These are phyloP conservation scores for Gaultheria prostrata DNA, from an alignment of 148 eudicot genomes.

Conservation along the genomic window DNA sequence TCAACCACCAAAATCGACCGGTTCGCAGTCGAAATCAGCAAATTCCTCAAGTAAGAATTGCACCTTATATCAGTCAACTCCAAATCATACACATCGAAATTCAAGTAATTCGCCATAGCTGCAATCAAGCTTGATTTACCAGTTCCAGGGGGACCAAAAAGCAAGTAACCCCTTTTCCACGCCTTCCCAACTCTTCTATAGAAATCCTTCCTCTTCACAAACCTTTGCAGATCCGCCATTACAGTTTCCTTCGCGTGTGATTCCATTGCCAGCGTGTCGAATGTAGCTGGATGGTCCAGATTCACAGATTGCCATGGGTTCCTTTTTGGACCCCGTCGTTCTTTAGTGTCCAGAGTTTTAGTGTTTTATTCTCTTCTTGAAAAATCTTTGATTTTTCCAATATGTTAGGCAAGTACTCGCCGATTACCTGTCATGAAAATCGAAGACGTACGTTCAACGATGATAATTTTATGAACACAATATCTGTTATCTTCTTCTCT, in stretches of 20 bases:
- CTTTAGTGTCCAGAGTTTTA: constrained; percentile 20
- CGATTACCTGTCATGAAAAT: neutral
- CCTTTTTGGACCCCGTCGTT: neutral
- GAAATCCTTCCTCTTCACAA: constrained; percentile 25
- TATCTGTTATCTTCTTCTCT: neutral
- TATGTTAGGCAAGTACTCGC: constrained; percentile 19
- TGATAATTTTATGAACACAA: neutral
- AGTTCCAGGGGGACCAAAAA: constrained; percentile 30
- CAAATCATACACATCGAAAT: constrained; percentile 28
- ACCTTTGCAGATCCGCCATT: constrained; percentile 25
- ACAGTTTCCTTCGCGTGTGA: constrained; percentile 2
- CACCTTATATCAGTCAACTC: constrained; percentile 21
- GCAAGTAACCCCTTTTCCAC: constrained; percentile 32
- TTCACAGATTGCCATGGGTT: constrained; percentile 25
- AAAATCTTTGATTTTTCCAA: constrained; percentile 12
- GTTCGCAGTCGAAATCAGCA: constrained; percentile 27
- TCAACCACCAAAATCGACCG: constrained; percentile 36
- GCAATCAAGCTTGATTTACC: constrained; percentile 35
- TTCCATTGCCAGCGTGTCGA: constrained; percentile 30
- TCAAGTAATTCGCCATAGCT: constrained; percentile 31
- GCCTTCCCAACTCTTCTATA: constrained; percentile 30
- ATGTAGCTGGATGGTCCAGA: constrained; percentile 31
- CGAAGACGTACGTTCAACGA: neutral
- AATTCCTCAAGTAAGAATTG: constrained; percentile 25
- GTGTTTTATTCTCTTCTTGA: constrained; percentile 19